Percentiles rank a stretch among this genome's conserved stretches.
Evolutionary conservation across 2,329 filamentous ascomycete species (phyloP).

Genomic region (Aspergillus sp.): DNA sequence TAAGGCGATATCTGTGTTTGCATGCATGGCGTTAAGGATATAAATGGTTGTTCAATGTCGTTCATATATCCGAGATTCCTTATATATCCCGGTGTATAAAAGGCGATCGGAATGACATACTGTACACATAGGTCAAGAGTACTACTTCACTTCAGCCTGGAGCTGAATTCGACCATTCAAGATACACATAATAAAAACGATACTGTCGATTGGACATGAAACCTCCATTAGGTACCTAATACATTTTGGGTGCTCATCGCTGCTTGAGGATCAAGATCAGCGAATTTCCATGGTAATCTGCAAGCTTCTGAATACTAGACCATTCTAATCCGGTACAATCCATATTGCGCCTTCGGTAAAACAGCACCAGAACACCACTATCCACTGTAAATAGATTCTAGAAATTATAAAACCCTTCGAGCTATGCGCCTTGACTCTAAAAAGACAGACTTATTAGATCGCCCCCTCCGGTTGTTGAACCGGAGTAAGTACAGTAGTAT

Average conservation of each 20-base stretch:
- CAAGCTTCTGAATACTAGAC: background rate
- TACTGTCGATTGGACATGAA: background rate
- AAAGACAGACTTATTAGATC: background rate
- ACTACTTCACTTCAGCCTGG: background rate
- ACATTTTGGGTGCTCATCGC: background rate
- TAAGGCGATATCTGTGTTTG: slow-evolving; percentile 6
- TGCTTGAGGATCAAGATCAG: background rate
- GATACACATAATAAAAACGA: background rate
- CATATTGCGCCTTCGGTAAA: background rate
- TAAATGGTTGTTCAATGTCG: background rate
- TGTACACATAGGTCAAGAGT: background rate
- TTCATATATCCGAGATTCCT: background rate
- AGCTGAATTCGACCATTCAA: background rate
- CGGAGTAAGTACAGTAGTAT: background rate
- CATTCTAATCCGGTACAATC: background rate
- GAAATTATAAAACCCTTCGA: background rate
- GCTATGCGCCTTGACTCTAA: background rate
- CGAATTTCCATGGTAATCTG: background rate
- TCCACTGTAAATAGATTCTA: background rate
- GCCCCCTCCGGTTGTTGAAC: background rate
- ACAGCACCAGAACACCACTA: background rate
- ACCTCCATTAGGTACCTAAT: background rate
- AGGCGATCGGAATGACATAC: background rate
- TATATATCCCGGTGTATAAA: background rate
- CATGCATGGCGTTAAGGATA: slow-evolving; percentile 18